A percentile compares a stretch with the other conserved stretches of the same genome.
Evolutionary conservation across 2,329 filamentous ascomycete species (phyloP).

Genomic region (Myrmaecium sp.): DNA sequence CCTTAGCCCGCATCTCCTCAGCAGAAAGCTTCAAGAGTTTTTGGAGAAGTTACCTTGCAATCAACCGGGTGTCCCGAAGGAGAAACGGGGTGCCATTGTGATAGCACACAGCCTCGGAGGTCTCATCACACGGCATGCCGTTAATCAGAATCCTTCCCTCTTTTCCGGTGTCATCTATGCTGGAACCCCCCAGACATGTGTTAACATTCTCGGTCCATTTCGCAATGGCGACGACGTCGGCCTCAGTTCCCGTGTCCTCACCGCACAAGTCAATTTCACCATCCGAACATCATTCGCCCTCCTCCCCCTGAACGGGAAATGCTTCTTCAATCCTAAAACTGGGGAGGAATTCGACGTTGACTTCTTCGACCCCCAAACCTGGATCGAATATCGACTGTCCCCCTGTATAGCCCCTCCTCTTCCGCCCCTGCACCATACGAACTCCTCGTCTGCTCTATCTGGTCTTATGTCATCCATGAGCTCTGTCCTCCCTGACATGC

Average conservation of each 20-base stretch:
- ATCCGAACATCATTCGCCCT: conserved; percentile 74
- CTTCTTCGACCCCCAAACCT: conserved; percentile 65
- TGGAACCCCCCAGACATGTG: conserved; percentile 67
- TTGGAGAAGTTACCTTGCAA: conserved; percentile 64
- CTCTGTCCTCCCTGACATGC: conserved; percentile 25
- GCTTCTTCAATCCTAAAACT: conserved; percentile 71
- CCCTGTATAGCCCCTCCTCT: conserved; percentile 58
- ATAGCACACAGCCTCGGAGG: conserved; percentile 81
- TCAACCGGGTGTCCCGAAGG: conserved; percentile 32
- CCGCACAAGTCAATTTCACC: conserved; percentile 84
- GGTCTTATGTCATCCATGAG: conserved; percentile 31
- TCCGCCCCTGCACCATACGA: conserved; percentile 31
- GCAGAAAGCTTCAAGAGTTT: conserved; percentile 53
- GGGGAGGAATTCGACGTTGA: conserved; percentile 67
- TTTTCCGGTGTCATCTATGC: conserved; percentile 78
- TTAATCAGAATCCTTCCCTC: conserved; percentile 70
- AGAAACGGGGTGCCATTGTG: conserved; percentile 55
- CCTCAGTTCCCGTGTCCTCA: conserved; percentile 75
- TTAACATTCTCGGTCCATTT: conserved; percentile 81
- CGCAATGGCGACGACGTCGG: conserved; percentile 87
- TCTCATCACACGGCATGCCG: conserved; percentile 45
- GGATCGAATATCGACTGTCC: conserved; percentile 62
- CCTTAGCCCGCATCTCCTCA: conserved; percentile 62
- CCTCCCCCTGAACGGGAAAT: conserved; percentile 70
- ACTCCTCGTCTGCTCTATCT: conserved; percentile 24